Conservation (phyloP, 1,284 basidiomycete species). For the Ceratobasidium sp. region DNA sequence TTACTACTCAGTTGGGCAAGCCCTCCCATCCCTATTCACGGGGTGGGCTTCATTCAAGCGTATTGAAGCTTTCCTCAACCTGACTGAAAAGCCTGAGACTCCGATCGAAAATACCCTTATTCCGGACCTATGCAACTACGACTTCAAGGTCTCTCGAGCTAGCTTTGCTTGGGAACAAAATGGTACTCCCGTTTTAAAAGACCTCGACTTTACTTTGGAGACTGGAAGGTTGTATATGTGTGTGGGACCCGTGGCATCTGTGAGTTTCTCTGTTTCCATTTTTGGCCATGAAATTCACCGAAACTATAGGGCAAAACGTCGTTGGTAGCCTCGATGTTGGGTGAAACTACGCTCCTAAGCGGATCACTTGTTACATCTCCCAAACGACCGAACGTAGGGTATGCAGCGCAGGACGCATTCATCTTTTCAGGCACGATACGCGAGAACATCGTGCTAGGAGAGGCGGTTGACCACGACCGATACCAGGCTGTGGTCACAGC, state of each 20-base stretch:
- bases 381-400: conserved; percentile 8
- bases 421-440: conserved; percentile 16
- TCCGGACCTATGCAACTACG: conserved; percentile 1
- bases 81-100: conserved; percentile 5
- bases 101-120: background rate
- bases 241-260: conserved; percentile 19
- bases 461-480: conserved; percentile 30
- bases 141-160: conserved; percentile 13
- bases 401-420: conserved; percentile 24
- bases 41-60: conserved; percentile 12
- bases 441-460: conserved; percentile 42
- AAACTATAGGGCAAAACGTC: conserved; percentile 13
- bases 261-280: background rate
- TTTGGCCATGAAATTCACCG: background rate
- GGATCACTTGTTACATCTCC: conserved; percentile 7
- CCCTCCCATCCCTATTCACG: conserved; percentile 4
- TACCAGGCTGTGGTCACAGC: conserved; percentile 45
- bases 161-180: conserved; percentile 17
- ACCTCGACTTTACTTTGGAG: conserved; percentile 11
- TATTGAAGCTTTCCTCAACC: background rate
- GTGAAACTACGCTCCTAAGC: conserved; percentile 1
- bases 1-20: conserved; percentile 11
- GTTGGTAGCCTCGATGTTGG: background rate
- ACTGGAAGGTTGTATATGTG: conserved; percentile 17
- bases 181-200: background rate